Percentiles rank a stretch among this genome's conserved stretches.
Conservation (phyloP, 805 yeast species). For the Starmerella stellata region DNA sequence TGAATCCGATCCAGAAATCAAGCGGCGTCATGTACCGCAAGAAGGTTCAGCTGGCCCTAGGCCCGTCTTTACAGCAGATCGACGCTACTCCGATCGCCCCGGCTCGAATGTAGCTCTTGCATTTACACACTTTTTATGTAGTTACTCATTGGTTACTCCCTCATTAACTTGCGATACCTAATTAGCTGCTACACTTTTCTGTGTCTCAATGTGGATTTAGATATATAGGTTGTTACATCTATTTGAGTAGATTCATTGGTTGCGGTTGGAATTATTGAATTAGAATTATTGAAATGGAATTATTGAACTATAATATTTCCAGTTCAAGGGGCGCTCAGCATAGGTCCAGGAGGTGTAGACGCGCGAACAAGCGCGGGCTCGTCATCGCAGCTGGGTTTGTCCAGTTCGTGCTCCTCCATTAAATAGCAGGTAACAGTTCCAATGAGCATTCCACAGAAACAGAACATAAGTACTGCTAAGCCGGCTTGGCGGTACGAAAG, state of each 20-base stretch:
- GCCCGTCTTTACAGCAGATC: conserved; percentile 56
- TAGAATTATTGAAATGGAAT: too few species aligned
- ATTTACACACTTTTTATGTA: too few species aligned
- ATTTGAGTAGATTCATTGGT: too few species aligned
- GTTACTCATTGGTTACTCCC: too few species aligned
- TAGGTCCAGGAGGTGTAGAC: conserved; percentile 12
- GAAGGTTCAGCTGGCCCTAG: conserved; percentile 56
- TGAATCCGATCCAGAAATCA: conserved; percentile 63
- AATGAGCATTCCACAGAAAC: conserved; percentile 27
- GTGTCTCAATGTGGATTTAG: too few species aligned
- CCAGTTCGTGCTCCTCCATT: conserved; percentile 34
- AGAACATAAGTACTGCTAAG: conserved; percentile 32
- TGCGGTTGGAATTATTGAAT: too few species aligned
- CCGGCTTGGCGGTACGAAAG: conserved; percentile 34
- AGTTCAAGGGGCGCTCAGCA: conserved; percentile 1
- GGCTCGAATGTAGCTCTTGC: too few species aligned
- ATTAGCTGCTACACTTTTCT: too few species aligned
- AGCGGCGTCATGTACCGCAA: conserved; percentile 73
- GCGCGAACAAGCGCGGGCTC: conserved; percentile 3
- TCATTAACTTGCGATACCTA: too few species aligned
- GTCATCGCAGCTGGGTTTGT: conserved; percentile 1
- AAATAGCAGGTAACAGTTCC: conserved; percentile 29
- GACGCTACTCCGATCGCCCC: conserved; percentile 60
- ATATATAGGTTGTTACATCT: too few species aligned
- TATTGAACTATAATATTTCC: too few species aligned